A percentile compares a stretch with the other conserved stretches of the same genome.
Conservation (phyloP, 805 yeast genomes). For the Ogataea neopini region DNA sequence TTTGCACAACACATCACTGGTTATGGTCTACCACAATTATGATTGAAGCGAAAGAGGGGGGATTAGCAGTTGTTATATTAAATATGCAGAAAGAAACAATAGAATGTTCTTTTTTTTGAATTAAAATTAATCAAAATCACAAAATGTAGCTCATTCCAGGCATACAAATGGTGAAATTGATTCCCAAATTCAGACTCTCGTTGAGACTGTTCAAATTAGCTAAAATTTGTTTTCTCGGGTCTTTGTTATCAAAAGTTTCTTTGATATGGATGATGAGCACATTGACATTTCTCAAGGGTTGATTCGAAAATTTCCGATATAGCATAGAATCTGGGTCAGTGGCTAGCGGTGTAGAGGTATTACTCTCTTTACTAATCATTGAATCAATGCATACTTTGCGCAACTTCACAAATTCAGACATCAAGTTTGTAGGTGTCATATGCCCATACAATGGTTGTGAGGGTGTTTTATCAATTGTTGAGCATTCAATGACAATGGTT, state of each 20-base stretch:
- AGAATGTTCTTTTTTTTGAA: neutral
- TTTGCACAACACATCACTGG: slow-evolving; percentile 89
- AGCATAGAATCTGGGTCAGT: neutral
- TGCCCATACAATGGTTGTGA: slow-evolving; percentile 72
- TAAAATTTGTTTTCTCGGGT: slow-evolving; percentile 61
- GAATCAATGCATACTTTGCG: slow-evolving; percentile 26
- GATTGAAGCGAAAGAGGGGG: slow-evolving; percentile 2
- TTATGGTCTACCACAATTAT: slow-evolving; percentile 58
- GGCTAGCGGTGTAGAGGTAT: neutral
- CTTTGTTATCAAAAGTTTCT: slow-evolving; percentile 40
- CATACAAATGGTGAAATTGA: slow-evolving; percentile 52
- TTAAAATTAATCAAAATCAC: slow-evolving; percentile 6
- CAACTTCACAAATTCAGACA: slow-evolving; percentile 51
- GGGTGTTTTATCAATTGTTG: slow-evolving; percentile 49
- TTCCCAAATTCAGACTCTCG: slow-evolving; percentile 38
- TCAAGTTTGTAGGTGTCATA: slow-evolving; percentile 64
- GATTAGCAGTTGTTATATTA: neutral
- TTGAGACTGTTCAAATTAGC: slow-evolving; percentile 47
- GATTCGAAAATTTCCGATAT: slow-evolving; percentile 20
- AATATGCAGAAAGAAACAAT: slow-evolving; percentile 3
- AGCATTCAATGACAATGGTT: slow-evolving; percentile 77
- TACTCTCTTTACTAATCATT: neutral
- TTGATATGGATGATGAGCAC: slow-evolving; percentile 57
- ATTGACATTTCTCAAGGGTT: slow-evolving; percentile 45
- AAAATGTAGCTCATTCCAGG: slow-evolving; percentile 51